phyloP scores from a whole-genome alignment of 345 rosid species.

The Angophora floribunda region DNA sequence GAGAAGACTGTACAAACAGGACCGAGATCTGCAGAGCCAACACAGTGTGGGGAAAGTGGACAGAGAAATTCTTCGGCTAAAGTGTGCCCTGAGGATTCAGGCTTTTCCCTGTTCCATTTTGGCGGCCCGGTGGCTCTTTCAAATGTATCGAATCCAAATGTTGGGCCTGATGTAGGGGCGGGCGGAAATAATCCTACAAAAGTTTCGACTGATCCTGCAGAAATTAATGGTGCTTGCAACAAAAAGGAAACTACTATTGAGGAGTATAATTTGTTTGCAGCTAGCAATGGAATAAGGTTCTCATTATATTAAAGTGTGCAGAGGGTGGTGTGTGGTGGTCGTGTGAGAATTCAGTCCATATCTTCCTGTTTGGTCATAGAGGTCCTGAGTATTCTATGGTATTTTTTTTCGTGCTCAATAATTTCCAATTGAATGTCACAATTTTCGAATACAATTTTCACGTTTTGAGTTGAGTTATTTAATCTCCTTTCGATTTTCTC shows the following conservation, averaged over 20 bases:
- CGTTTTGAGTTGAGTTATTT: neutral
- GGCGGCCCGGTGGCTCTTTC: constrained; percentile 77
- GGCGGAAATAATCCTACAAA: constrained; percentile 35
- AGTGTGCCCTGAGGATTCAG: constrained; percentile 10
- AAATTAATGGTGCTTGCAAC: constrained; percentile 31
- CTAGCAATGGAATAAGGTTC: constrained; percentile 55
- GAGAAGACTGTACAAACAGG: constrained; percentile 23
- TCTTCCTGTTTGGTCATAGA: constrained; percentile 17
- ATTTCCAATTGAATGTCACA: constrained; percentile 23
- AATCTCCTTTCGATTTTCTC: neutral
- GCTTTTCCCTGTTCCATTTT: constrained; percentile 86
- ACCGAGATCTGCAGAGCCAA: constrained; percentile 9
- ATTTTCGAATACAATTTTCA: constrained; percentile 5
- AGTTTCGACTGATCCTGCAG: constrained; percentile 33
- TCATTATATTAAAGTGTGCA: constrained; percentile 38
- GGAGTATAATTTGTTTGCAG: constrained; percentile 89
- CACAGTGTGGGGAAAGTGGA: constrained; percentile 15
- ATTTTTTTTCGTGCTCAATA: constrained; percentile 20
- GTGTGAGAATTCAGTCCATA: constrained; percentile 12
- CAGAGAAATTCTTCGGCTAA: constrained; percentile 9
- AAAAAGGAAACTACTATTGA: constrained; percentile 43
- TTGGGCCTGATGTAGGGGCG: constrained; percentile 18
- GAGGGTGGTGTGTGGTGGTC: constrained; percentile 21
- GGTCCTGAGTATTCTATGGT: constrained; percentile 31
- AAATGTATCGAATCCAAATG: constrained; percentile 27